Evolutionary conservation across 495 filamentous ascomycete genomes (phyloP).

Genomic region (Amniculicola lignicola): DNA sequence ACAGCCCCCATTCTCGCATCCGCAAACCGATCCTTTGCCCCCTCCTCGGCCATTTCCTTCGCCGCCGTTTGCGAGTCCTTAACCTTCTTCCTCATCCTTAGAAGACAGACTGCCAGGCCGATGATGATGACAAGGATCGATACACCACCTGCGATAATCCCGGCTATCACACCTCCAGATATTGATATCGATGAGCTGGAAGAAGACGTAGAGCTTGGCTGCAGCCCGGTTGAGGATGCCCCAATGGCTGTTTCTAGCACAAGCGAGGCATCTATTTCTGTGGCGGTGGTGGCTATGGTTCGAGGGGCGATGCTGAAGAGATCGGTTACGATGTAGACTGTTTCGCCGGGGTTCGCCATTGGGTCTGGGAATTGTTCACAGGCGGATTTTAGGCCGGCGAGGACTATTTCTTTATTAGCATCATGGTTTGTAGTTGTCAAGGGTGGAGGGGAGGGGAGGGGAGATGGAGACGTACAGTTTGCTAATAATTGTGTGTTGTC

Average conservation of each 20-base stretch:
- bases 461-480: neutral
- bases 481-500: neutral
- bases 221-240: neutral
- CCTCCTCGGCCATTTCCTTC: too few relatives aligned
- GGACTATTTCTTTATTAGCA: neutral
- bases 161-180: neutral
- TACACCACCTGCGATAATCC: neutral
- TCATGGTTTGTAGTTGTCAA: neutral
- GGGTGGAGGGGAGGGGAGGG: neutral
- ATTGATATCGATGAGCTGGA: neutral
- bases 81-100: too few relatives aligned
- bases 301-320: neutral
- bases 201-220: neutral
- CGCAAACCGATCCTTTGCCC: too few relatives aligned
- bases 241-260: neutral
- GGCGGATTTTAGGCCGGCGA: slow-evolving; percentile 1
- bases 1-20: too few relatives aligned
- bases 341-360: neutral
- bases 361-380: too few relatives aligned
- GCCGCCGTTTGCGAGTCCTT: too few relatives aligned
- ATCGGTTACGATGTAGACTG: neutral
- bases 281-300: neutral
- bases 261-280: neutral
- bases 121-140: too few relatives aligned
- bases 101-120: too few relatives aligned